Evolutionary conservation across 257 asterid species (phyloP), one percentile per base, ranked within the genome.

Genomic region (Ilex aquifolium): DNA sequence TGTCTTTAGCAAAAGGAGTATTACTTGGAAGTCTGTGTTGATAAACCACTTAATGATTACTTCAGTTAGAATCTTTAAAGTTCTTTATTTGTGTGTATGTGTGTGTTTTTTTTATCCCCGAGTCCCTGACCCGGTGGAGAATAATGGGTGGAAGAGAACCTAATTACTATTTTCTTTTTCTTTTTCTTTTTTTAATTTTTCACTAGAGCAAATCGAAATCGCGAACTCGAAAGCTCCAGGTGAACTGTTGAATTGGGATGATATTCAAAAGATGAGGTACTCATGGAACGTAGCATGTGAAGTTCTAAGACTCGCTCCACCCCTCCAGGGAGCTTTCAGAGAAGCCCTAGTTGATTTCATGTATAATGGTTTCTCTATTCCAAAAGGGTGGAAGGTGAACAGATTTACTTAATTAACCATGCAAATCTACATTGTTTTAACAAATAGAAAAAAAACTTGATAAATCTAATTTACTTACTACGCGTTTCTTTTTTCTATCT

Each of bases 321-420:
- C 56, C 5, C 56, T 50, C 56, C 56, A 50, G 56, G 56, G 56
- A 6, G 56, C 56, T 14, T 50, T 50, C 16, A 50, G 56, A 50
- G 56, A 50, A n/a, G 56, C 56, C 56, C 8, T 50, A 6, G 56
- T 14, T 50, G 56, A 50, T 14, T 50, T 50, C 56, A 50, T 50
- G 56, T 50, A 50, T 14, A 50, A n/a, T n/a, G 56, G 56, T n/a
- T 50, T 50, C 56, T 9, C 56, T 14, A 50, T 50, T 9, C 56
- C 56, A 13, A 50, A 50, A 14, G 56, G 56, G 14, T 50, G 56
- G 56, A 50, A 50, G 56, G 56, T 50, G 13, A 21, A 1, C 27
- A 21, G 1, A 21, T 21, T 21, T 21, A 21, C 27, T 21, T 21
- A 21, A 21, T 21, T 21, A 21, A 21, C 27, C 27, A 21, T 21